phyloP scores from a whole-genome alignment of 2,329 filamentous ascomycete genomes.

The Incumbomyces lentus region DNA sequence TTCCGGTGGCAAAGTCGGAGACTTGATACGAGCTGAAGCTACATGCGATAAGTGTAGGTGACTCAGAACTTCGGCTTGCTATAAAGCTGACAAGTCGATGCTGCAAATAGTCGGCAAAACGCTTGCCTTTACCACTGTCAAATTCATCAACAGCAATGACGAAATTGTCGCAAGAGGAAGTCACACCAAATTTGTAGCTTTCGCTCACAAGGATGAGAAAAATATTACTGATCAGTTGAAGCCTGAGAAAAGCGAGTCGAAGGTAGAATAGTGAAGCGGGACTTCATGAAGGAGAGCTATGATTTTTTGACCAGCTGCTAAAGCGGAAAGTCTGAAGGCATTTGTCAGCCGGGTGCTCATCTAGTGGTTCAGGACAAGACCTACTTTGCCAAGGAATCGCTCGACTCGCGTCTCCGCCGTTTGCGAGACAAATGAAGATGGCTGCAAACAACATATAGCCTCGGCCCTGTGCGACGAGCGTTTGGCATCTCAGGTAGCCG shows the following conservation, averaged over 20 bases:
- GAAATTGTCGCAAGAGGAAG: slow-evolving; percentile 55
- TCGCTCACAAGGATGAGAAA: slow-evolving; percentile 52
- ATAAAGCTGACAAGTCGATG: neutral
- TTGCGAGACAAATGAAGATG: too few relatives aligned
- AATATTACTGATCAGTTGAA: slow-evolving; percentile 51
- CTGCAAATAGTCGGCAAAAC: slow-evolving; percentile 50
- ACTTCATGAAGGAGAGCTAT: neutral
- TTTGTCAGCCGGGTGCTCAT: too few relatives aligned
- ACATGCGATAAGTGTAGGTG: slow-evolving; percentile 54
- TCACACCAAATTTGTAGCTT: slow-evolving; percentile 55
- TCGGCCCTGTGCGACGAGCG: too few relatives aligned
- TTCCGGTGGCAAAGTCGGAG: slow-evolving; percentile 53
- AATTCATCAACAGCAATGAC: slow-evolving; percentile 49
- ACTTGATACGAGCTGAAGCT: slow-evolving; percentile 50
- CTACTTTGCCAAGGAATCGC: too few relatives aligned
- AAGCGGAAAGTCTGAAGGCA: too few relatives aligned
- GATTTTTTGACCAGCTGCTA: too few relatives aligned
- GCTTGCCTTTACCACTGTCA: slow-evolving; percentile 52
- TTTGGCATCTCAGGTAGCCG: too few relatives aligned
- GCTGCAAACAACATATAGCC: too few relatives aligned
- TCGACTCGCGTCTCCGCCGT: too few relatives aligned
- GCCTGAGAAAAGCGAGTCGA: slow-evolving; percentile 23
- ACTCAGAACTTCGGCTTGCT: neutral
- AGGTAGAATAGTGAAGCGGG: slow-evolving; percentile 5
- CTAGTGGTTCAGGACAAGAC: too few relatives aligned